Conservation (phyloP, 2,329 filamentous ascomycete species). For the Ascomycota sp. region DNA sequence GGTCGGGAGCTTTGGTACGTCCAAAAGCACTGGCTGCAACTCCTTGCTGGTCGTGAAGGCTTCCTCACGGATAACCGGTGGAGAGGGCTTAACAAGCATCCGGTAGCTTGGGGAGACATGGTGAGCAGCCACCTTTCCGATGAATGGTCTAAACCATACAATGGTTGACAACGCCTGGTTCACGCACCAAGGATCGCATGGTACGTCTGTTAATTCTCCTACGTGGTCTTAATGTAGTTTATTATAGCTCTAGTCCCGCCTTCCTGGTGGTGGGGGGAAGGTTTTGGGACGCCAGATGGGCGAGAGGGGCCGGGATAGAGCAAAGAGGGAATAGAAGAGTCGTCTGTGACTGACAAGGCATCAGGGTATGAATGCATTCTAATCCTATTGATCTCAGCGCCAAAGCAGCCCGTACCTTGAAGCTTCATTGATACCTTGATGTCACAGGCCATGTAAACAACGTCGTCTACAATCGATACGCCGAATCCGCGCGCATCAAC, state of each 20-base stretch:
- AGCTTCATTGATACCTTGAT: no score
- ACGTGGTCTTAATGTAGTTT: no score
- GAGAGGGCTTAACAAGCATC: constrained; percentile 41
- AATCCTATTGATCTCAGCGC: background rate
- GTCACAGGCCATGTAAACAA: constrained; percentile 55
- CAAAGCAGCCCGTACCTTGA: no score
- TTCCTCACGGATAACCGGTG: constrained; percentile 41
- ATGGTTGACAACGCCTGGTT: background rate
- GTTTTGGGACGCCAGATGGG: no score
- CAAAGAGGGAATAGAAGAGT: no score
- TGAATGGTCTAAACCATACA: background rate
- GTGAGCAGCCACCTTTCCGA: constrained; percentile 21
- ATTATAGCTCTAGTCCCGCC: no score
- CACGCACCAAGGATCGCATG: background rate
- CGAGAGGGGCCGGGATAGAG: no score
- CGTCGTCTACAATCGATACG: constrained; percentile 63
- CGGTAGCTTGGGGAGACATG: constrained; percentile 74
- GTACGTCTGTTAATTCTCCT: background rate
- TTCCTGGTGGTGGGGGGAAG: no score
- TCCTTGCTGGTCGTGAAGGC: constrained; percentile 56
- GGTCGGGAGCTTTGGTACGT: constrained; percentile 5
- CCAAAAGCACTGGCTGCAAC: constrained; percentile 41
- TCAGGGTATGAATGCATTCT: background rate
- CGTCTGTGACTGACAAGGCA: no score
- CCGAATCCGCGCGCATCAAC: constrained; percentile 62